phyloP scores from a whole-genome alignment of 2,329 filamentous ascomycete species.

The Penicillium olsonii region DNA sequence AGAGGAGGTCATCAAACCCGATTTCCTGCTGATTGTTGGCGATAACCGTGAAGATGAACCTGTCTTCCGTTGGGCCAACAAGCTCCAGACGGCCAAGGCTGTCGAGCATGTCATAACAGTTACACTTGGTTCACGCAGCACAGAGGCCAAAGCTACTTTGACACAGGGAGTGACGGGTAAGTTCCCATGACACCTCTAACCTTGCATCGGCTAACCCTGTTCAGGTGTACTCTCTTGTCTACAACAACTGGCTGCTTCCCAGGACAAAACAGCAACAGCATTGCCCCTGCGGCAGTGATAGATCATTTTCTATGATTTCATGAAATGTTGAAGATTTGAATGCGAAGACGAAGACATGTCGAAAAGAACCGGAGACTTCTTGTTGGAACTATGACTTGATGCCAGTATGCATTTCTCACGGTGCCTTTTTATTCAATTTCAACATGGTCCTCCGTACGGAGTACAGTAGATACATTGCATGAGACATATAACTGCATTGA shows the following conservation, averaged over 20 bases:
- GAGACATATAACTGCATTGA: slow-evolving; percentile 1
- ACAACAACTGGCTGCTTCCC: slow-evolving; percentile 49
- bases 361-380: slow-evolving; percentile 11
- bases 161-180: slow-evolving; percentile 89
- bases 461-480: slow-evolving; percentile 1
- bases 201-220: slow-evolving; percentile 18
- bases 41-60: slow-evolving; percentile 93
- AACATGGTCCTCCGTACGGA: not conserved
- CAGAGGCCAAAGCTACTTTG: slow-evolving; percentile 79
- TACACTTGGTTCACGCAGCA: slow-evolving; percentile 82
- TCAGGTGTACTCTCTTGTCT: slow-evolving; percentile 55
- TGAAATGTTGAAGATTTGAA: not conserved
- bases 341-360: slow-evolving; percentile 14
- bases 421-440: too few species aligned
- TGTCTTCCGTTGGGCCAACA: slow-evolving; percentile 92
- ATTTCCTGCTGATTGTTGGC: slow-evolving; percentile 87
- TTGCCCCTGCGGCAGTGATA: slow-evolving; percentile 18
- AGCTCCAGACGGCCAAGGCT: slow-evolving; percentile 59
- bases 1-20: slow-evolving; percentile 51
- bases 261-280: slow-evolving; percentile 21
- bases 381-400: slow-evolving; percentile 3
- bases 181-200: too few species aligned
- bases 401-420: slow-evolving; percentile 2
- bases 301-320: not conserved
- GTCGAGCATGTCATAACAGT: slow-evolving; percentile 78